Evolutionary conservation across 768 basidiomycete species (phyloP).

Genomic region (Steccherinum ochraceum): DNA sequence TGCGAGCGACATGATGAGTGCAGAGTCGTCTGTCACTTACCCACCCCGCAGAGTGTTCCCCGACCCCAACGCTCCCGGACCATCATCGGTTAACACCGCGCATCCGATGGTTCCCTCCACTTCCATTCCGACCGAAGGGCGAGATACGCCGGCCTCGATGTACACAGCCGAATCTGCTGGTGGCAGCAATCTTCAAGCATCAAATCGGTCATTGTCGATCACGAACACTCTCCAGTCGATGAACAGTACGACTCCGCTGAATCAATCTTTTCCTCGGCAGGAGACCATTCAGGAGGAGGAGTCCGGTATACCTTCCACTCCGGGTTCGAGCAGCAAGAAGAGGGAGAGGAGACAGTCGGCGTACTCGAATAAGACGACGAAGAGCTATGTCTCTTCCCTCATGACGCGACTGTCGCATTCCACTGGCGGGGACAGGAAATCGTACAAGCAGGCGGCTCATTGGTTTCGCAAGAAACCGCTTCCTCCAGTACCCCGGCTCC

Average conservation of each 20-base stretch:
- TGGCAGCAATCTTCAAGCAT: not conserved
- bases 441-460: slow-evolving; percentile 6
- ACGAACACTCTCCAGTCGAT: slow-evolving; percentile 6
- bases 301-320: slow-evolving; percentile 2
- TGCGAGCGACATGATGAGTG: slow-evolving; percentile 6
- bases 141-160: slow-evolving; percentile 5
- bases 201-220: slow-evolving; percentile 1
- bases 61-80: not conserved
- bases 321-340: not conserved
- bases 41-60: slow-evolving; percentile 8
- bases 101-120: not conserved
- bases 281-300: slow-evolving; percentile 13
- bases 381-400: slow-evolving; percentile 43
- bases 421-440: slow-evolving; percentile 27
- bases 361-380: slow-evolving; percentile 32
- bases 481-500: slow-evolving; percentile 51
- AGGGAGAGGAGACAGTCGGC: slow-evolving; percentile 30
- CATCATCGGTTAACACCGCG: not conserved
- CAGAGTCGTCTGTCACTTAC: slow-evolving; percentile 11
- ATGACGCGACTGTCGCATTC: slow-evolving; percentile 41
- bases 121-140: slow-evolving; percentile 2
- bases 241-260: slow-evolving; percentile 11
- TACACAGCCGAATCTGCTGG: not conserved
- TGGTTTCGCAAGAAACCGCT: slow-evolving; percentile 49
- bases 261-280: slow-evolving; percentile 3